Evolutionary conservation across 1,284 basidiomycete genomes (phyloP).

Genomic region (Trichosporon ovoides): DNA sequence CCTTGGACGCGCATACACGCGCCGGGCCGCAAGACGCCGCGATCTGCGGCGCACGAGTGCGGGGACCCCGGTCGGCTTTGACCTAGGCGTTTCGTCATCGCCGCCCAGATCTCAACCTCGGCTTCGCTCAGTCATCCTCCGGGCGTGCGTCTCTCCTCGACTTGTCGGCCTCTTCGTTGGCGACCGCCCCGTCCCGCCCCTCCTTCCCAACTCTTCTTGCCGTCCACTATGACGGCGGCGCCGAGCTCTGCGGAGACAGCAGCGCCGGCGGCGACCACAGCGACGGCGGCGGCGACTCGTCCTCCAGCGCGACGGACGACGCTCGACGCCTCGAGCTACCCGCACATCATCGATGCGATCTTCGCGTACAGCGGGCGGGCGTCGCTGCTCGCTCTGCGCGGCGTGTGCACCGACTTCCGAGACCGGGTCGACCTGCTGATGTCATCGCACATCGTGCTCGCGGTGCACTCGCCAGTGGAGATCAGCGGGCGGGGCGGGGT

Average conservation of each 20-base stretch:
- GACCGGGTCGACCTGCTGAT: constrained; percentile 14
- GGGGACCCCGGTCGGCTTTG: no score
- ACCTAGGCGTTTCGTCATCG: no score
- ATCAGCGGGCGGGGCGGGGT: neutral
- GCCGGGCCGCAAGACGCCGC: no score
- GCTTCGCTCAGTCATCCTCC: no score
- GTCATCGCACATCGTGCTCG: constrained; percentile 12
- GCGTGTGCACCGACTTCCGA: constrained; percentile 7
- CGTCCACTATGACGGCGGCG: no score
- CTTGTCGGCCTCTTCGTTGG: no score
- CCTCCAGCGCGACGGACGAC: neutral
- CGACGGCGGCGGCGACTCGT: neutral
- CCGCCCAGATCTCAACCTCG: neutral
- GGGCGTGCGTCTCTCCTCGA: neutral
- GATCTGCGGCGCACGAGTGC: no score
- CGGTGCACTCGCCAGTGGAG: constrained; percentile 3
- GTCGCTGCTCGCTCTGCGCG: constrained; percentile 10
- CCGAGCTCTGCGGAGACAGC: neutral
- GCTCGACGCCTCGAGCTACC: constrained; percentile 5
- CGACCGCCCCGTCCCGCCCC: no score
- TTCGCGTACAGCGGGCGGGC: constrained; percentile 4
- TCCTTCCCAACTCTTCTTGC: no score
- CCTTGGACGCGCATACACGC: no score
- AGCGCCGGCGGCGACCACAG: neutral
- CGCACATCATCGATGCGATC: constrained; percentile 14